A percentile compares a stretch with the other conserved stretches of the same genome.
Conservation (phyloP, 2,329 filamentous ascomycete genomes). For the Pestalotiopsis sp. region DNA sequence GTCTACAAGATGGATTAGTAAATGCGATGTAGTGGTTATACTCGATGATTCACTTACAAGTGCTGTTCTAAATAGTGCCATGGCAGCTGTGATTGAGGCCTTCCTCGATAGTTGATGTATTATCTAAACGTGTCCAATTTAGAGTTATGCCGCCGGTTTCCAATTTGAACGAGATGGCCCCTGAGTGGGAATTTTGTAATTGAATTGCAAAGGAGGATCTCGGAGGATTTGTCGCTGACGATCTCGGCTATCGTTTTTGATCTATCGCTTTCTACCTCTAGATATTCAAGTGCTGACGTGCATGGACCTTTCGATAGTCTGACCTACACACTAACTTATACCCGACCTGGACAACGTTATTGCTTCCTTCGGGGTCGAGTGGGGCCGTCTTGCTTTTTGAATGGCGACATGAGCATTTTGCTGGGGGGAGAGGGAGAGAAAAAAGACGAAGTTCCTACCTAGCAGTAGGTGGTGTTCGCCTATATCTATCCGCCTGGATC, state of each 20-base stretch:
- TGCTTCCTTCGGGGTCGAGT: not conserved
- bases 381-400: not conserved
- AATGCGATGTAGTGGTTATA: not conserved
- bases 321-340: not conserved
- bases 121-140: not conserved
- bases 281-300: not conserved
- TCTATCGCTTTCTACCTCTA: not conserved
- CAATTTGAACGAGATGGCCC: not conserved
- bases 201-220: not conserved
- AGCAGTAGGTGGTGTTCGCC: not conserved
- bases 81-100: not conserved
- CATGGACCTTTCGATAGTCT: not conserved
- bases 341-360: not conserved
- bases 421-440: not conserved
- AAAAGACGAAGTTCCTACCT: not conserved
- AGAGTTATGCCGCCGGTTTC: not conserved
- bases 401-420: not conserved
- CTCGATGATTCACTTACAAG: not conserved
- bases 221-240: not conserved
- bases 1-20: not conserved
- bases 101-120: not conserved
- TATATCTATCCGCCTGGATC: not conserved
- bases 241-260: not conserved
- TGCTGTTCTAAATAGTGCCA: not conserved
- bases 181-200: not conserved